These are phyloP conservation scores for Nemania bipapillata DNA, from an alignment of 2,329 filamentous ascomycete species.

Conservation along the genomic window DNA sequence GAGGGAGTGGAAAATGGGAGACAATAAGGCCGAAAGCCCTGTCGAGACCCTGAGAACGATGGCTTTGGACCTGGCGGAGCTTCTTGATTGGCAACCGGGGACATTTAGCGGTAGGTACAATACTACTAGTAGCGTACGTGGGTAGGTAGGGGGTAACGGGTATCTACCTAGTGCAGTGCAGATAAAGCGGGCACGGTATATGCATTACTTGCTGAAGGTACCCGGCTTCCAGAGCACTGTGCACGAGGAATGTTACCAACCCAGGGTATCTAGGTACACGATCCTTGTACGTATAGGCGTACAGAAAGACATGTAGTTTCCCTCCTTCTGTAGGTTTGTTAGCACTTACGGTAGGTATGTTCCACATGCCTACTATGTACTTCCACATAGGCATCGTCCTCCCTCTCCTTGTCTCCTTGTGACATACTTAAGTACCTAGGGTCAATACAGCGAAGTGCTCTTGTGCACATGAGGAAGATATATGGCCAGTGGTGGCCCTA, in stretches of 20 bases:
- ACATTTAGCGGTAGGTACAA: slow-evolving; percentile 10
- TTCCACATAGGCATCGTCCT: no score
- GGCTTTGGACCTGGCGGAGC: slow-evolving; percentile 33
- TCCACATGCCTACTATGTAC: neutral
- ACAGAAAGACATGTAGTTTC: no score
- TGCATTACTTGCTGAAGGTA: neutral
- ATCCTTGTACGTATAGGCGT: no score
- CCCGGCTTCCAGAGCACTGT: neutral
- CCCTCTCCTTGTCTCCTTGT: no score
- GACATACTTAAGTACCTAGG: neutral
- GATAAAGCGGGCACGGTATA: slow-evolving; percentile 16
- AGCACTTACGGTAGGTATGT: no score
- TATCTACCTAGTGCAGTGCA: neutral
- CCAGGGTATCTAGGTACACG: no score
- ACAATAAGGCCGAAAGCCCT: slow-evolving; percentile 40
- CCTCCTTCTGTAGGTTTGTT: no score
- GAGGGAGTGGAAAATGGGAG: slow-evolving; percentile 27
- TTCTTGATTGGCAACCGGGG: slow-evolving; percentile 37
- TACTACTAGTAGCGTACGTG: neutral
- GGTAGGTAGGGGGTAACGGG: neutral
- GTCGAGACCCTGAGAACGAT: slow-evolving; percentile 21
- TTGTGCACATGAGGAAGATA: slow-evolving; percentile 16
- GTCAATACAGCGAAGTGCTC: neutral
- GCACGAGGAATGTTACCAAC: neutral
- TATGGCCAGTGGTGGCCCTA: slow-evolving; percentile 19